Percentiles rank a stretch among this genome's conserved stretches.
These are phyloP conservation scores for Orbilia brochopaga DNA, from an alignment of 2,329 filamentous ascomycete species.

Conservation along the genomic window DNA sequence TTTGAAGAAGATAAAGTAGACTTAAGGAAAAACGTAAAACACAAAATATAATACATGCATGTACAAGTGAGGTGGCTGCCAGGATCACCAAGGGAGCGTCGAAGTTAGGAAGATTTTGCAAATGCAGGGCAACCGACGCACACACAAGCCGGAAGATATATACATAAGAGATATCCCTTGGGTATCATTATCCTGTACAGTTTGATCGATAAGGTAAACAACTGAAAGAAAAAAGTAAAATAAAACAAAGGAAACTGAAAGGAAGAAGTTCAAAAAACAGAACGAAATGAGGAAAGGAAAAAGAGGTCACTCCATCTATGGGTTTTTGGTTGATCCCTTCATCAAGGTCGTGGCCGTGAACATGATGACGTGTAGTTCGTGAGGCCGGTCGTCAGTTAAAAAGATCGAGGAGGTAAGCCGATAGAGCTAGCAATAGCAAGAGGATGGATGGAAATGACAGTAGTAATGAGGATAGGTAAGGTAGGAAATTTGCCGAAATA, in stretches of 20 bases:
- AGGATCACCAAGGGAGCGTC: conserved; percentile 46
- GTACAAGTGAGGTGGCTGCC: conserved; percentile 11
- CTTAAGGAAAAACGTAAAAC: conserved; percentile 7
- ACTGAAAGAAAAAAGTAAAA: background rate
- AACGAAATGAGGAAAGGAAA: conserved; percentile 12
- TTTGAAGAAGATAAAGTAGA: conserved; percentile 19
- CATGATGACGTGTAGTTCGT: conserved; percentile 19
- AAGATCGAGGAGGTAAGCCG: conserved; percentile 13
- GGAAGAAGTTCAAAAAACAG: background rate
- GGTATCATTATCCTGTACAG: conserved; percentile 51
- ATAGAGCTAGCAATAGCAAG: conserved; percentile 3
- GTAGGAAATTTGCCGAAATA: conserved; percentile 40
- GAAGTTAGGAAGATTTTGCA: conserved; percentile 31
- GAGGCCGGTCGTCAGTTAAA: conserved; percentile 16
- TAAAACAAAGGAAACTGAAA: too few species aligned
- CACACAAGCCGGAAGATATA: conserved; percentile 41
- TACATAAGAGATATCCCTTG: conserved; percentile 52
- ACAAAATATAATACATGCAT: conserved; percentile 32
- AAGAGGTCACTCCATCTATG: conserved; percentile 40
- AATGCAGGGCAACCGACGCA: conserved; percentile 39
- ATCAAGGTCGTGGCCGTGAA: conserved; percentile 43
- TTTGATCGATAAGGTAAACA: background rate
- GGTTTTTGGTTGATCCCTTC: conserved; percentile 28
- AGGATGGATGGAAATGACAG: conserved; percentile 32
- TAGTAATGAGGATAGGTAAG: too few species aligned